phyloP scores from a whole-genome alignment of 441 rosid species.

The Adansonia gregorii region DNA sequence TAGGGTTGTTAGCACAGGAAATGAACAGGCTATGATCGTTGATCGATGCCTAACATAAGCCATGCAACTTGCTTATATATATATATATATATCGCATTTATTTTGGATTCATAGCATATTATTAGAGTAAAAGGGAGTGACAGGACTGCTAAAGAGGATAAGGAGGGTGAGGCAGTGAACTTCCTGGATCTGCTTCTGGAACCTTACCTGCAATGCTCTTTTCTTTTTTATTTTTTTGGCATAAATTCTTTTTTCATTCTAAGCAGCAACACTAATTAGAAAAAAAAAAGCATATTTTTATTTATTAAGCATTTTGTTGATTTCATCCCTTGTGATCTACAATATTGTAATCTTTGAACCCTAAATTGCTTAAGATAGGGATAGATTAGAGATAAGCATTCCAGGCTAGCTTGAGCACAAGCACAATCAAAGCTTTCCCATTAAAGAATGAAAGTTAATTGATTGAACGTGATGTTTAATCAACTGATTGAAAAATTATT shows the following conservation, averaged over 20 bases:
- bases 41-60: neutral
- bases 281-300: too few species aligned
- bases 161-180: slow-evolving; percentile 3
- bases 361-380: too few species aligned
- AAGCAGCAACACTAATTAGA: too few species aligned
- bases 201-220: neutral
- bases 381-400: too few species aligned
- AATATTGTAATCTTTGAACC: too few species aligned
- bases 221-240: neutral
- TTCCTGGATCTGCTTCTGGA: neutral
- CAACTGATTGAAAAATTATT: too few species aligned
- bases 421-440: too few species aligned
- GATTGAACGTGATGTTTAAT: too few species aligned
- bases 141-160: slow-evolving; percentile 15
- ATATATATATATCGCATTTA: neutral
- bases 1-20: neutral
- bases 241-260: neutral
- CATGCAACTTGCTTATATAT: neutral
- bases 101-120: neutral
- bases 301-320: too few species aligned
- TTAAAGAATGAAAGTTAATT: too few species aligned
- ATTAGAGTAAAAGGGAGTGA: neutral
- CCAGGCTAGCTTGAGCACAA: too few species aligned
- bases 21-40: neutral
- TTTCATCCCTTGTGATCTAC: too few species aligned